These are phyloP conservation scores for Fraxinus sp. DNA, from an alignment of 305 asterid genomes.

Conservation along the genomic window DNA sequence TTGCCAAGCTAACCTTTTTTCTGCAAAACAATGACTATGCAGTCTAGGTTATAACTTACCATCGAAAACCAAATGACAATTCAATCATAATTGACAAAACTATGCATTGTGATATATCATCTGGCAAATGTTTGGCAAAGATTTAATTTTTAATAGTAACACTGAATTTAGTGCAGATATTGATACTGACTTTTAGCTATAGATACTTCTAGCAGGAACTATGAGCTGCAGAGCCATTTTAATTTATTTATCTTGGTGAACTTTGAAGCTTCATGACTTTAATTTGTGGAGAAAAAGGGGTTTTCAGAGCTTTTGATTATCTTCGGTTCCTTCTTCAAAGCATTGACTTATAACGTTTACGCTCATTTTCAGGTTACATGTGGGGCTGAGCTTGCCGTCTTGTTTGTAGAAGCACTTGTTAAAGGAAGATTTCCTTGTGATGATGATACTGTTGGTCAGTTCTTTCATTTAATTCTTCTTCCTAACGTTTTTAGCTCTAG, in stretches of 20 bases:
- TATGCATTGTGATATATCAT: slow-evolving; percentile 7
- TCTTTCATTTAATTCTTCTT: slow-evolving; percentile 1
- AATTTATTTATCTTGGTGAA: slow-evolving; percentile 7
- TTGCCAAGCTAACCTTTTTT: slow-evolving; percentile 15
- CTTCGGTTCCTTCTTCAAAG: background rate
- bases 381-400: slow-evolving; percentile 87
- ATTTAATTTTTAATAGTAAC: slow-evolving; percentile 1
- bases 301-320: background rate
- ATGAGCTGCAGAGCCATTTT: background rate
- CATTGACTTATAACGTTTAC: slow-evolving; percentile 6
- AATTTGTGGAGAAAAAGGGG: background rate
- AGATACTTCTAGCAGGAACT: background rate
- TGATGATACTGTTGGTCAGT: slow-evolving; percentile 73
- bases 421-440: slow-evolving; percentile 66
- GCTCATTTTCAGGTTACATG: slow-evolving; percentile 65
- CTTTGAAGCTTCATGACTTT: slow-evolving; percentile 1
- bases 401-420: slow-evolving; percentile 76
- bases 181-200: background rate
- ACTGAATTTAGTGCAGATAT: background rate
- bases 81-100: background rate
- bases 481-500: slow-evolving; percentile 1
- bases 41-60: background rate
- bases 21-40: background rate
- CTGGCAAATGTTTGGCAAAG: background rate
- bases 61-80: background rate